Base-by-base conservation (phyloP, 768 basidiomycete genomes). In the Gymnopilus dilepis region DNA sequence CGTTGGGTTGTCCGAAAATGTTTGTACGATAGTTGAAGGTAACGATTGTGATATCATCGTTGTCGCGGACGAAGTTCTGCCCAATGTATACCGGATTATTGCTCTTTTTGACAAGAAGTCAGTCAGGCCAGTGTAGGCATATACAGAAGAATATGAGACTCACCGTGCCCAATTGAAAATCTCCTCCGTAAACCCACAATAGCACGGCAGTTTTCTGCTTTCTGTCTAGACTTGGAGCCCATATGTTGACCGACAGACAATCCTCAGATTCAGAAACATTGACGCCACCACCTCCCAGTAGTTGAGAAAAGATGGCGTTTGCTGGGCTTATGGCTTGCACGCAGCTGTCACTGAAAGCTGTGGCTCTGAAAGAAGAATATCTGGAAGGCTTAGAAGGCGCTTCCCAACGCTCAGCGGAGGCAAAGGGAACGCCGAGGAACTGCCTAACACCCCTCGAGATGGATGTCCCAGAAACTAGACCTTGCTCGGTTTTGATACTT, bases 11-110 rank as follows among this genome's bases (percentile, higher is more conserved):
- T 2, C 78, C 77, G 54, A 80, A 78, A 21, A 79, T 74, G 48
- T 78, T 79, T 13, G 72, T 61, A 15, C 79, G 70, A 57, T 80
- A 79, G 59, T 79, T 80, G 63, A 78, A 73, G 0, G 73, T 72
- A 8, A 79, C 76, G 26, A 77, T 57, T 0, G 72, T 70, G 58
- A 78, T 69, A 51, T 77, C 76, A 38, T 77, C 74, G 31, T 74
- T 63, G 42, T 75, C 73, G 28, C 67, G 62, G 9, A 77, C 77
- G 30, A 78, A 62, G 31, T 70, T 73, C 26, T 69, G 42, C 1
- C 75, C 77, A 33, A 72, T 57, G 58, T 77, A 77, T 0, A 56
- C 43, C 6, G 69, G 50, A 9, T 67, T 62, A 34, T 72, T 73
- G 58, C 74, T 74, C 75, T 79, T 47, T 19, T 22, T 15, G 6